phyloP scores from a whole-genome alignment of 2,329 filamentous ascomycete genomes.

The Diaporthe citrichinensis region DNA sequence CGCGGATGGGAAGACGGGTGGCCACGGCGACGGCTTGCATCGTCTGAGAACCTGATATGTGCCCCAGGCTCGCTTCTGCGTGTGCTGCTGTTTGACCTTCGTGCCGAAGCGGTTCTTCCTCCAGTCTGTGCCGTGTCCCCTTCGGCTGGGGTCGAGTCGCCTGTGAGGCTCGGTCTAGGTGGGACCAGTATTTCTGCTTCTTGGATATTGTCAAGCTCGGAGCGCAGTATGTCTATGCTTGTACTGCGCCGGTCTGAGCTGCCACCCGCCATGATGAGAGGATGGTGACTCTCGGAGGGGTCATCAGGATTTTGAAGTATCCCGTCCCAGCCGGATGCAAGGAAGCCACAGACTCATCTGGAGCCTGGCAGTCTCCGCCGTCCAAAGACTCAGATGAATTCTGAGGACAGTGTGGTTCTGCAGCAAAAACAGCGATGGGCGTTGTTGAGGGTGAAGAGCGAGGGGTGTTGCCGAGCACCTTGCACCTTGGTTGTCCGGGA shows the following conservation, averaged over 20 bases:
- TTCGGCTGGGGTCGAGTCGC: neutral
- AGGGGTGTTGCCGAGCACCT: neutral
- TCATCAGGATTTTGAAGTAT: slow-evolving; percentile 7
- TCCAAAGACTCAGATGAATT: neutral
- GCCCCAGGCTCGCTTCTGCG: slow-evolving; percentile 36
- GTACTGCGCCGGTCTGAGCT: slow-evolving; percentile 39
- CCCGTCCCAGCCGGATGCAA: neutral
- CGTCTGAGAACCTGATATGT: slow-evolving; percentile 36
- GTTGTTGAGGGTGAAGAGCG: neutral
- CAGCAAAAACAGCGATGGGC: neutral
- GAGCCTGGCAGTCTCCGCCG: neutral
- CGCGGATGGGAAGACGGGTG: slow-evolving; percentile 40
- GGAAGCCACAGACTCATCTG: slow-evolving; percentile 20
- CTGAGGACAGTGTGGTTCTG: neutral
- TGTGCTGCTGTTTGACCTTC: slow-evolving; percentile 23
- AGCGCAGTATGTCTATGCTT: slow-evolving; percentile 44
- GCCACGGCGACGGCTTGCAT: slow-evolving; percentile 15
- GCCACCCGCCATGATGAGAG: slow-evolving; percentile 44
- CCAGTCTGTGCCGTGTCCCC: slow-evolving; percentile 25
- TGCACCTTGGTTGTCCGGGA: neutral
- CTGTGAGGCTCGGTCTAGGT: slow-evolving; percentile 7
- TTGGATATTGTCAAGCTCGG: slow-evolving; percentile 48
- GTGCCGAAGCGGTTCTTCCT: slow-evolving; percentile 16
- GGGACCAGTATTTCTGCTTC: slow-evolving; percentile 39
- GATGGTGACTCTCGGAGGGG: neutral